Percentiles rank a stretch among this genome's conserved stretches.
These are phyloP conservation scores for Globisporangium canariense DNA, from an alignment of 352 stramenopile species.

Conservation along the genomic window DNA sequence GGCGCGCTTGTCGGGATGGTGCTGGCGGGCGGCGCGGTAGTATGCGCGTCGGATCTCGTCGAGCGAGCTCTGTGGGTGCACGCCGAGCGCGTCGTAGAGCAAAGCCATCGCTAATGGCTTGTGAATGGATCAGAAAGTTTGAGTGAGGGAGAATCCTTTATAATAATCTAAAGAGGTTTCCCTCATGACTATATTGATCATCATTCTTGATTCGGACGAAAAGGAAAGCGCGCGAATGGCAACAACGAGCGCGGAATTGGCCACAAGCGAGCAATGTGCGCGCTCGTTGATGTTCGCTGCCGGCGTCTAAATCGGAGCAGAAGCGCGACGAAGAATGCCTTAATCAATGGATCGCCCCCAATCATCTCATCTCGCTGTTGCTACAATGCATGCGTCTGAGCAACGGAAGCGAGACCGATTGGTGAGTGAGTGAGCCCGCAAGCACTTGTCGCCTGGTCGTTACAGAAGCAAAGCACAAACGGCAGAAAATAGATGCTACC, in stretches of 20 bases:
- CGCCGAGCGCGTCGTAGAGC: conserved; percentile 57
- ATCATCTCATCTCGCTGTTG: not conserved
- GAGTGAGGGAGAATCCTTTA: not conserved
- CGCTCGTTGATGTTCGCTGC: not conserved
- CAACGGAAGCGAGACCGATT: not conserved
- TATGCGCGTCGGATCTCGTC: conserved; percentile 73
- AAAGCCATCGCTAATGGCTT: conserved; percentile 12
- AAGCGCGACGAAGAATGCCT: not conserved
- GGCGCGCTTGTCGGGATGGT: conserved; percentile 64
- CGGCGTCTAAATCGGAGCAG: not conserved
- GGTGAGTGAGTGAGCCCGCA: not conserved
- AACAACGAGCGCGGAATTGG: not conserved
- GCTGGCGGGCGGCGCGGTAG: conserved; percentile 48
- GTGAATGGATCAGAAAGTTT: not conserved
- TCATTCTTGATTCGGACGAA: not conserved
- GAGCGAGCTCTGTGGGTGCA: conserved; percentile 35
- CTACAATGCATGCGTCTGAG: not conserved
- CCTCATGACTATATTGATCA: not conserved
- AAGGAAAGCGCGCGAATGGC: not conserved
- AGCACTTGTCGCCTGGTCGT: not conserved
- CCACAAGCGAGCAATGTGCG: not conserved
- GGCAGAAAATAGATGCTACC: conserved; percentile 6
- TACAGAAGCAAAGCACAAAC: not conserved
- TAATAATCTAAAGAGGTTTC: not conserved
- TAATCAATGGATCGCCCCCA: no score